A percentile compares a stretch with the other conserved stretches of the same genome.
These are phyloP conservation scores for Colletotrichum sojae DNA, from an alignment of 2,329 filamentous ascomycete genomes.

Conservation along the genomic window DNA sequence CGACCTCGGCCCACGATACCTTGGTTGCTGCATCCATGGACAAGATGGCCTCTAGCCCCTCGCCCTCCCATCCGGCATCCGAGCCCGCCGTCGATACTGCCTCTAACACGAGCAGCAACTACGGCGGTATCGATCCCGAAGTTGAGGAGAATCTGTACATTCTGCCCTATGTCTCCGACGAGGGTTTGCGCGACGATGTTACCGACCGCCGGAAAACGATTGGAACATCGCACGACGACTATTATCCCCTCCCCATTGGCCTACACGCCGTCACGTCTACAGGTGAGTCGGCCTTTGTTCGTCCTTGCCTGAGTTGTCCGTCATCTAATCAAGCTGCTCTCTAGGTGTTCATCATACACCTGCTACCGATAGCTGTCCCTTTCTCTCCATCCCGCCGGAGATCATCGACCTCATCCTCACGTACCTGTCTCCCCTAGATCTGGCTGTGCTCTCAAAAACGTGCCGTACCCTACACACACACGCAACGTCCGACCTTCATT, in stretches of 20 bases:
- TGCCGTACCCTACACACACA: constrained; percentile 74
- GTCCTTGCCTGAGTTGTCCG: background rate
- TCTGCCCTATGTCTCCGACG: constrained; percentile 47
- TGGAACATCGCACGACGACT: constrained; percentile 31
- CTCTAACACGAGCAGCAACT: constrained; percentile 42
- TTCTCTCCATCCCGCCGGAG: constrained; percentile 79
- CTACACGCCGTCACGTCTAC: background rate
- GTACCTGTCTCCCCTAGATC: constrained; percentile 75
- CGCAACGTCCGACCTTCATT: constrained; percentile 77
- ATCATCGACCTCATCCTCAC: constrained; percentile 80
- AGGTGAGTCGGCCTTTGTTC: constrained; percentile 7
- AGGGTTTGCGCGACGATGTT: constrained; percentile 43
- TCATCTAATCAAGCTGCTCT: background rate
- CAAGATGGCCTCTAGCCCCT: constrained; percentile 31
- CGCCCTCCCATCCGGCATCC: constrained; percentile 11
- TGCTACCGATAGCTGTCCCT: constrained; percentile 39
- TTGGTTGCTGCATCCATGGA: constrained; percentile 15
- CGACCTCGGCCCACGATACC: background rate
- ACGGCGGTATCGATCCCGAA: constrained; percentile 54
- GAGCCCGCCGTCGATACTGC: constrained; percentile 10
- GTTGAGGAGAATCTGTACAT: constrained; percentile 52
- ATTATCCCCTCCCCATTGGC: constrained; percentile 33
- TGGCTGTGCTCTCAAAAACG: constrained; percentile 71
- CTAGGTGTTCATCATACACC: constrained; percentile 17
- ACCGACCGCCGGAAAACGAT: constrained; percentile 39